Evolutionary conservation across 371 early-diverging fungal species (phyloP), one percentile per base, ranked within the genome.

Genomic region (Mucor irregularis): DNA sequence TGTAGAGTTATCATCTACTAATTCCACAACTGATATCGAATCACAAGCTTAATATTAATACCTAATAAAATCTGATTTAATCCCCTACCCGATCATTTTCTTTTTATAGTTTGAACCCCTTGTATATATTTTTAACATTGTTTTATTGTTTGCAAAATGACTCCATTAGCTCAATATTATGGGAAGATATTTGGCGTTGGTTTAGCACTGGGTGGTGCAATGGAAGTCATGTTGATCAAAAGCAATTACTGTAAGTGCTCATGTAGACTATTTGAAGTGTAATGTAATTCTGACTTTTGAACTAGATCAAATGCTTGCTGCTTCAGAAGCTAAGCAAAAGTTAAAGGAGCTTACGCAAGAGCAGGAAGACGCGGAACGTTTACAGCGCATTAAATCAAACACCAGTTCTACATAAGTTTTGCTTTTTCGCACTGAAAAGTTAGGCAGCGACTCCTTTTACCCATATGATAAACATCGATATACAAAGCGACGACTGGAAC

Each of bases 241-340:
- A 63, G 69, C 53, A 78, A 78, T 40, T 78, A 78, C 45, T 78
- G 76, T 76, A 70, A 37, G 73, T 58, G 0, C 13, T 24, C 19
- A 19, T 8, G 8, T 14, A n/a, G 8, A 16, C 13, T 26, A 21
- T 26, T 13, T 28, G 38, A 14, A 10, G 7, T 21, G 25, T 7
- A 34, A n/a, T n/a, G n/a, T n/a, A n/a, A n/a, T n/a, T n/a, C n/a
- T n/a, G n/a, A 39, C 21, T 38, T 25, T 16, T 37, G 16, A 40
- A 7, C 6, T 49, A 76, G 76, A 78, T 58, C 69, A 74, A 69
- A 73, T 78, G 75, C 50, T 78, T 19, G 75, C 73, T 21, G 78
- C 78, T 38, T 72, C 78, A 9, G 75, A 78, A 52, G 78, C 78
- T 2, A 78, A 78, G 25, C 58, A 65, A 22, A 56, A 55, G 42